Evolutionary conservation across 768 basidiomycete genomes (phyloP).

Genomic region (Trametes gibbosa): DNA sequence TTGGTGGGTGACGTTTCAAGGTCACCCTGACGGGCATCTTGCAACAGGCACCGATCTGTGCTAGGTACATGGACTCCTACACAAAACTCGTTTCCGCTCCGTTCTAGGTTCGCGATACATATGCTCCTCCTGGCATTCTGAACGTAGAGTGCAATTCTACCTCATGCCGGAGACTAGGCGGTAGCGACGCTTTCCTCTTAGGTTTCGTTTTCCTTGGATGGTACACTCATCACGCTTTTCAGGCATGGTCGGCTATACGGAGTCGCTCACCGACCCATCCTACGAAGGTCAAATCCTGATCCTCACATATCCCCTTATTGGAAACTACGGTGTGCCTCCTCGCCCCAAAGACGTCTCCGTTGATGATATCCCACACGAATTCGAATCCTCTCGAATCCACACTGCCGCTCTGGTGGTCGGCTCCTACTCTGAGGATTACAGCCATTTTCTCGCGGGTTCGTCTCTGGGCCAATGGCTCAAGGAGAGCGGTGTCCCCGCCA

Average conservation of each 20-base stretch:
- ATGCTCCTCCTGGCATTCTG: too few relatives aligned
- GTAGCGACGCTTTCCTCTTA: too few relatives aligned
- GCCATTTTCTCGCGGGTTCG: constrained; percentile 89
- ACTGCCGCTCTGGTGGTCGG: constrained; percentile 88
- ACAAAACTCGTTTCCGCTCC: too few relatives aligned
- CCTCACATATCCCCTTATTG: constrained; percentile 93
- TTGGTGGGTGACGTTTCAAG: too few relatives aligned
- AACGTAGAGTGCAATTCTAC: too few relatives aligned
- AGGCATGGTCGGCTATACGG: constrained; percentile 99
- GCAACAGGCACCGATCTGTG: too few relatives aligned
- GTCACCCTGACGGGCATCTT: too few relatives aligned
- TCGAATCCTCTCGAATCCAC: constrained; percentile 96
- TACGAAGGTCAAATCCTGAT: constrained; percentile 98
- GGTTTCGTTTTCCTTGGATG: too few relatives aligned
- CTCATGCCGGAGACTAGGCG: too few relatives aligned
- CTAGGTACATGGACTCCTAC: too few relatives aligned
- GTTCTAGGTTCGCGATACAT: too few relatives aligned
- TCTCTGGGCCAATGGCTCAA: constrained; percentile 91
- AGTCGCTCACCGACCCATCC: constrained; percentile 96
- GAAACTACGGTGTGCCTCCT: constrained; percentile 95
- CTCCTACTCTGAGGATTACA: constrained; percentile 91
- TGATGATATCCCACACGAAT: constrained; percentile 65
- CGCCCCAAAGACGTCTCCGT: constrained; percentile 46
- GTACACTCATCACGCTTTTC: not conserved
- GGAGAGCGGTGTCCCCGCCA: constrained; percentile 90